Evolutionary conservation across 2,329 filamentous ascomycete species (phyloP), one percentile per base, ranked within the genome.

Genomic region (Teratosphaeria pseudoeucalypti): DNA sequence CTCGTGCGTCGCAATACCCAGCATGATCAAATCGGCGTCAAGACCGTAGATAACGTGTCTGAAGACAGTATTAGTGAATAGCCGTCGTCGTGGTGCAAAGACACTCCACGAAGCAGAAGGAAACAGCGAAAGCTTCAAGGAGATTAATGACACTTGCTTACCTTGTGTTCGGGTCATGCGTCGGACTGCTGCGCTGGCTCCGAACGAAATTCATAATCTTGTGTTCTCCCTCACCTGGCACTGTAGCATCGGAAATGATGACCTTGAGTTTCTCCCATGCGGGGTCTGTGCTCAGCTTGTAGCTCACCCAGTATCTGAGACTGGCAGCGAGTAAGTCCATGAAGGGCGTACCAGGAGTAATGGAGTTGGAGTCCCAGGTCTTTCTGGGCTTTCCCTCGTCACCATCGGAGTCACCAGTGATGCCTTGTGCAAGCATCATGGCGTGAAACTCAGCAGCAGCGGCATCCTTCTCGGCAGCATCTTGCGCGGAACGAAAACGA

Each of bases 151-250:
- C 23, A 32, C 37, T 34, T 53, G 52, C 62, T 64, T 63, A 64
- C 62, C 62, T 67, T 34, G 94, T 97, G 73, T 99, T 97, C 27
- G 94, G 94, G 70, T 99, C 87, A 74, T 99, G 91, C 64, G 95
- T 87, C 5, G 92, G 87, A 57, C 90, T 94, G 56, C 88, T 85
- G 69, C 94, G 86, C 75, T 99, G 95, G 43, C 92, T 96, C 69
- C 94, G 87, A 65, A 99, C 85, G 73, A 97, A 99, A 67, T 94
- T 87, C 94, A 99, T 99, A 71, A 99, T 97, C 76, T 99, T 99
- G 75, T 99, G 94, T 77, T 99, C 94, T 72, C 94, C 94, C 77
- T 99, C 94, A 71, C 94, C 94, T 58, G 94, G 94, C 47, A 99
- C 92, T 49, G 92, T 96, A 58, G 94, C 92, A 79, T 99, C 94